phyloP scores from a whole-genome alignment of 306 rosid genomes.

The Rosa chinensis region DNA sequence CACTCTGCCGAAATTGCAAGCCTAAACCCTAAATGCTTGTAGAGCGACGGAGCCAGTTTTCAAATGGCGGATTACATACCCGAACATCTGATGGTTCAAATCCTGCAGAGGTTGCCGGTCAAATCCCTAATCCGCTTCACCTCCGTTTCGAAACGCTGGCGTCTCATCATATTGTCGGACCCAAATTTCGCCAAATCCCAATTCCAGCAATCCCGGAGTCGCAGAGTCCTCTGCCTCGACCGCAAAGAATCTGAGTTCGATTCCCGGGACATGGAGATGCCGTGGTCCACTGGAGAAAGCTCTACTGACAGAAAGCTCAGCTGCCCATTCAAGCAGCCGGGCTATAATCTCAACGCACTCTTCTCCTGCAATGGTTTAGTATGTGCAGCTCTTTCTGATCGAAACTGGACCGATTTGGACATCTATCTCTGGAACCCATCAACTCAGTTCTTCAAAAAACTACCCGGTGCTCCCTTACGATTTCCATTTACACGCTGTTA shows the following conservation, averaged over 20 bases:
- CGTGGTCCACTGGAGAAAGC: too few species aligned
- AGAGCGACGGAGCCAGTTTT: too few species aligned
- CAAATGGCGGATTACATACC: not conserved
- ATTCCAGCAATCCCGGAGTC: not conserved
- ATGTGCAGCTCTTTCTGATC: not conserved
- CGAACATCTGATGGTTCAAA: not conserved
- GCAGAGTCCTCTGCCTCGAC: not conserved
- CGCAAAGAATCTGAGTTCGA: too few species aligned
- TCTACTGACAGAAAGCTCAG: too few species aligned
- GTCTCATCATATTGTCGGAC: not conserved
- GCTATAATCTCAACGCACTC: not conserved
- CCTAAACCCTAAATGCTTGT: too few species aligned
- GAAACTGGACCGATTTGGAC: too few species aligned
- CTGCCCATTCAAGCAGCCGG: too few species aligned
- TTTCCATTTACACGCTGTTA: too few species aligned
- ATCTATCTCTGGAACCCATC: too few species aligned
- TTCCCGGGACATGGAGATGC: not conserved
- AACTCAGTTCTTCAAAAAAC: not conserved
- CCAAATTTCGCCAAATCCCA: not conserved
- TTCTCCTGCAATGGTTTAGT: not conserved
- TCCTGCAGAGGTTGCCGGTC: too few species aligned
- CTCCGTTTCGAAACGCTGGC: not conserved
- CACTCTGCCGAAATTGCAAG: too few species aligned
- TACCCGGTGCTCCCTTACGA: not conserved
- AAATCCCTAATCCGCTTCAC: not conserved